Evolutionary conservation across 2,329 filamentous ascomycete species (phyloP).

Genomic region (Cephalotrichum gorgonifer): DNA sequence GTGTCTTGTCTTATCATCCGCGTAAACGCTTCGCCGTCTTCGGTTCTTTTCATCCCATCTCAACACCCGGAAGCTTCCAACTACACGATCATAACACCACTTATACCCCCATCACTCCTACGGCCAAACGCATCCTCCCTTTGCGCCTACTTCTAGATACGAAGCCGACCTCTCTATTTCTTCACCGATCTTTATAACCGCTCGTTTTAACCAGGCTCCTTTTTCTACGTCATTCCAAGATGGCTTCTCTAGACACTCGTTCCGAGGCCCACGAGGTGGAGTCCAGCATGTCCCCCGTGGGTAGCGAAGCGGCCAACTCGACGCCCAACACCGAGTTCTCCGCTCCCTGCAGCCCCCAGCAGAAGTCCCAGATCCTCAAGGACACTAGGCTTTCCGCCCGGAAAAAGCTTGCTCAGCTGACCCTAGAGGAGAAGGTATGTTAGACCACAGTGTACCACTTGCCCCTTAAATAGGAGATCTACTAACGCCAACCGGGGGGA

Average conservation of each 20-base stretch:
- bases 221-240: background rate
- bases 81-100: background rate
- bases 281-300: slow-evolving; percentile 1
- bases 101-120: background rate
- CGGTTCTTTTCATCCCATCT: too few relatives aligned
- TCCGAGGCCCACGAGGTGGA: slow-evolving; percentile 4
- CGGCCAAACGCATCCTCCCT: background rate
- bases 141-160: background rate
- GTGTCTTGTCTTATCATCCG: too few relatives aligned
- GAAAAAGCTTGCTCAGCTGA: slow-evolving; percentile 41
- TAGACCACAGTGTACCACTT: too few relatives aligned
- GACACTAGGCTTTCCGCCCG: slow-evolving; percentile 29
- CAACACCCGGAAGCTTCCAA: too few relatives aligned
- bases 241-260: slow-evolving; percentile 1
- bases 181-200: background rate
- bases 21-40: too few relatives aligned
- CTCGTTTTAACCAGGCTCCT: background rate
- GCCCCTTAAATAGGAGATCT: too few relatives aligned
- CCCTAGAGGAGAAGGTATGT: slow-evolving; percentile 46
- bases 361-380: slow-evolving; percentile 22
- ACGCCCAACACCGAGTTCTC: slow-evolving; percentile 42
- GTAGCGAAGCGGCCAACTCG: slow-evolving; percentile 18
- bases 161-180: background rate
- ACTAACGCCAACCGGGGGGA: background rate
- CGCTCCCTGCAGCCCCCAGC: slow-evolving; percentile 30